Evolutionary conservation across 2,329 filamentous ascomycete genomes (phyloP).

Genomic region (Atkinsonella texensis): DNA sequence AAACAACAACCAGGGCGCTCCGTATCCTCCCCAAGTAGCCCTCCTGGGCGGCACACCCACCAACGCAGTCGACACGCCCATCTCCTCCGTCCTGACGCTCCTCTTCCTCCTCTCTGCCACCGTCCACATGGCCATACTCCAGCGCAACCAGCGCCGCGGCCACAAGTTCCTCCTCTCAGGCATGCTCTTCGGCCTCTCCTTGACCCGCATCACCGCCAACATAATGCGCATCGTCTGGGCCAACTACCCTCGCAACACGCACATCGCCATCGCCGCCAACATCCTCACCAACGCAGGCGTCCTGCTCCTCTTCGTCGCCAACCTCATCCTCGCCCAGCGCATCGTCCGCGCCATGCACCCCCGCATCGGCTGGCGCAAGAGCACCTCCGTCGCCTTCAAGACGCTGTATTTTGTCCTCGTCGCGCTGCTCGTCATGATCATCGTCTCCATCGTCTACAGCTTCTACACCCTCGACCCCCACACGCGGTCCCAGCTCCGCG

Average conservation of each 20-base stretch:
- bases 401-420: constrained; percentile 46
- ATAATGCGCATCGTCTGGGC: constrained; percentile 42
- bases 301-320: constrained; percentile 63
- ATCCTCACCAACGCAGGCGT: constrained; percentile 66
- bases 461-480: constrained; percentile 51
- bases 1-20: constrained; percentile 17
- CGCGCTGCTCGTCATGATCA: constrained; percentile 51
- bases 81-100: constrained; percentile 49
- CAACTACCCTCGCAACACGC: constrained; percentile 23
- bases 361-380: constrained; percentile 52
- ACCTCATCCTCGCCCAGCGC: constrained; percentile 65
- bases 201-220: constrained; percentile 40
- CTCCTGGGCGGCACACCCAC: constrained; percentile 46
- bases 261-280: constrained; percentile 44
- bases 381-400: constrained; percentile 40
- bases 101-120: constrained; percentile 43
- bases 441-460: constrained; percentile 49
- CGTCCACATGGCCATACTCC: constrained; percentile 46
- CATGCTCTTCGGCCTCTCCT: constrained; percentile 46
- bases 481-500: constrained; percentile 40
- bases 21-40: constrained; percentile 31
- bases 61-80: constrained; percentile 47
- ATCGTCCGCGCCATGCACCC: constrained; percentile 65
- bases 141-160: constrained; percentile 32
- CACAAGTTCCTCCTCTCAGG: constrained; percentile 50